These are phyloP conservation scores for Macrophomina tecta DNA, from an alignment of 2,329 filamentous ascomycete genomes.

Conservation along the genomic window DNA sequence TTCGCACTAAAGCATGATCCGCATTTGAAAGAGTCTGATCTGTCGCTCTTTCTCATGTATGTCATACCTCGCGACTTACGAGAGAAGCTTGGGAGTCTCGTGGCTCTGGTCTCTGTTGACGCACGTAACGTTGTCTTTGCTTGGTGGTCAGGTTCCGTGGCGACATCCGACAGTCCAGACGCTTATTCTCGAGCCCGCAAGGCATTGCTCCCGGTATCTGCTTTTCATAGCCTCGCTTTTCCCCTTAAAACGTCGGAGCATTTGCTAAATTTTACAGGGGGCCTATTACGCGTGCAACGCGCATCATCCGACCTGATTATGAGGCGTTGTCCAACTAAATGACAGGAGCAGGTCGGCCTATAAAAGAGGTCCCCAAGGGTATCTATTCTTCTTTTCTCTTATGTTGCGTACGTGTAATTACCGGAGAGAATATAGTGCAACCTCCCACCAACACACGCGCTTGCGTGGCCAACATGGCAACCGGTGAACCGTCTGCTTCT, in stretches of 20 bases:
- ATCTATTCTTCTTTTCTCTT: neutral
- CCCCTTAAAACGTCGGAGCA: neutral
- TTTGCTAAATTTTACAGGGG: too few species aligned
- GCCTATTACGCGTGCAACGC: slow-evolving; percentile 14
- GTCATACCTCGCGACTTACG: slow-evolving; percentile 1
- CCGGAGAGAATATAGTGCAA: too few species aligned
- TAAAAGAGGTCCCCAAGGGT: neutral
- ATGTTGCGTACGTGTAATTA: too few species aligned
- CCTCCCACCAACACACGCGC: too few species aligned
- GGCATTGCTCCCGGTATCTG: neutral
- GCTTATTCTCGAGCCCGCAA: slow-evolving; percentile 4
- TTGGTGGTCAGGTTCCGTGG: neutral
- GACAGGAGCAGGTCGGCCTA: neutral
- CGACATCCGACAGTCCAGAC: too few species aligned
- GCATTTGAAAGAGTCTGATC: neutral
- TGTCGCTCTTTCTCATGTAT: slow-evolving; percentile 1
- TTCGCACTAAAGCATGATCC: slow-evolving; percentile 8
- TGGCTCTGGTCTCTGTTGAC: neutral
- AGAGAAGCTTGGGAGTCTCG: slow-evolving; percentile 15
- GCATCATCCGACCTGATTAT: neutral
- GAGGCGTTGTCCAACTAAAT: neutral
- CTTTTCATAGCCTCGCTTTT: neutral
- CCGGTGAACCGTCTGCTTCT: too few species aligned
- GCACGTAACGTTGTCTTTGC: neutral
- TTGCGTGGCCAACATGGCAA: too few species aligned